These are phyloP conservation scores for Penicillium egyptiacum DNA, from an alignment of 495 filamentous ascomycete species.

Conservation along the genomic window DNA sequence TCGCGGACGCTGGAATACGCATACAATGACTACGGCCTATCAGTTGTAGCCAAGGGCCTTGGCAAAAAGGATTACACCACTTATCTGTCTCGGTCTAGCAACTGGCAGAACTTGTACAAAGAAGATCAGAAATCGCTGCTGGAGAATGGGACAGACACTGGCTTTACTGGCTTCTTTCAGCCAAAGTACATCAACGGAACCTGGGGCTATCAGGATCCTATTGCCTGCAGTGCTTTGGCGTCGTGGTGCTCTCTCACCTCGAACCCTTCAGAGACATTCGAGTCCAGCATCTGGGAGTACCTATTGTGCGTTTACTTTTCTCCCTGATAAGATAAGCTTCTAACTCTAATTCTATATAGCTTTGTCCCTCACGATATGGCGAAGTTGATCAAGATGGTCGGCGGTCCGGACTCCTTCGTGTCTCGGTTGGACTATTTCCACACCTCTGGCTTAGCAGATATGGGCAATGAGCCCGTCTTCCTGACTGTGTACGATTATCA, in stretches of 20 bases:
- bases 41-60: slow-evolving; percentile 57
- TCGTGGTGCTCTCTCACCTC: slow-evolving; percentile 62
- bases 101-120: slow-evolving; percentile 72
- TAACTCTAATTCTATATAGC: slow-evolving; percentile 23
- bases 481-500: slow-evolving; percentile 71
- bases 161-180: slow-evolving; percentile 68
- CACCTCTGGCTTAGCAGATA: slow-evolving; percentile 62
- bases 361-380: slow-evolving; percentile 73
- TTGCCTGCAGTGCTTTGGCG: slow-evolving; percentile 59
- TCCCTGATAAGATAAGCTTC: no score
- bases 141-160: slow-evolving; percentile 56
- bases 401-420: slow-evolving; percentile 59
- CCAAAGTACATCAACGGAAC: slow-evolving; percentile 63
- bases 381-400: slow-evolving; percentile 57
- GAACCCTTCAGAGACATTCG: slow-evolving; percentile 68
- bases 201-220: slow-evolving; percentile 69
- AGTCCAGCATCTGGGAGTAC: slow-evolving; percentile 71
- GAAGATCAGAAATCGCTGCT: slow-evolving; percentile 57
- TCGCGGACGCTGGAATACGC: slow-evolving; percentile 74
- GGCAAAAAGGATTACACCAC: slow-evolving; percentile 57
- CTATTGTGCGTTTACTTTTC: slow-evolving; percentile 49
- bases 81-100: slow-evolving; percentile 58
- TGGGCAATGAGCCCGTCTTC: slow-evolving; percentile 72
- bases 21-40: slow-evolving; percentile 73
- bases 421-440: slow-evolving; percentile 66